Evolutionary conservation across 257 asterid genomes (phyloP).

Genomic region (Cinchona pubescens): DNA sequence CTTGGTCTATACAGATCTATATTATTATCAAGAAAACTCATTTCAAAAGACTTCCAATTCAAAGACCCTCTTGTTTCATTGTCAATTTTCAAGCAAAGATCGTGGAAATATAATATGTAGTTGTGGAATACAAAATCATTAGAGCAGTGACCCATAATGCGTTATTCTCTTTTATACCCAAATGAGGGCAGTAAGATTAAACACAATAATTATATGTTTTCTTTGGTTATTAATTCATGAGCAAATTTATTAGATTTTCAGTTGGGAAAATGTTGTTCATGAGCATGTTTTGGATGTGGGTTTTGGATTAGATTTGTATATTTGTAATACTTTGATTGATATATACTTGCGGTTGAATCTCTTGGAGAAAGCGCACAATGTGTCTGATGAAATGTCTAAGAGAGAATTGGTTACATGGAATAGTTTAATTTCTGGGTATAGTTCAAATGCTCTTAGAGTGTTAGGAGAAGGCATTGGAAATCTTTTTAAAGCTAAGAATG

Average conservation of each 20-base stretch:
- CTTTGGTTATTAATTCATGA: conserved; percentile 70
- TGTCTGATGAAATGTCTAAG: conserved; percentile 62
- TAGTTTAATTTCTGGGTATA: conserved; percentile 70
- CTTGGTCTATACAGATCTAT: conserved; percentile 46
- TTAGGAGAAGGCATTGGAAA: conserved; percentile 55
- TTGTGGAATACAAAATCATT: conserved; percentile 70
- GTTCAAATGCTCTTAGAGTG: conserved; percentile 64
- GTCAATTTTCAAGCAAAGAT: conserved; percentile 38
- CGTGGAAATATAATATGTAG: conserved; percentile 28
- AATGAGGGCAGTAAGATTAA: conserved; percentile 48
- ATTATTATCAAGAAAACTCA: conserved; percentile 56
- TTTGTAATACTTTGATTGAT: conserved; percentile 61
- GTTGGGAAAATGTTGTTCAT: conserved; percentile 48
- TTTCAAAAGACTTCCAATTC: conserved; percentile 61
- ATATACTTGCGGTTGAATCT: conserved; percentile 59
- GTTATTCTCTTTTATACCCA: conserved; percentile 42
- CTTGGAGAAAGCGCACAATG: conserved; percentile 42
- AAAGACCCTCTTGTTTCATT: conserved; percentile 49
- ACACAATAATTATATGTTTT: conserved; percentile 66
- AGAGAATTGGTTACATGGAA: conserved; percentile 84
- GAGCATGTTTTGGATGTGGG: conserved; percentile 48
- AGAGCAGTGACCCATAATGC: conserved; percentile 73
- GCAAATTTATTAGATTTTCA: conserved; percentile 51
- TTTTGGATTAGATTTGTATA: conserved; percentile 58
- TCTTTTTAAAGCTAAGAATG: conserved; percentile 38